Conservation (phyloP, 768 basidiomycete species). For the Coprinellus micaceus region DNA sequence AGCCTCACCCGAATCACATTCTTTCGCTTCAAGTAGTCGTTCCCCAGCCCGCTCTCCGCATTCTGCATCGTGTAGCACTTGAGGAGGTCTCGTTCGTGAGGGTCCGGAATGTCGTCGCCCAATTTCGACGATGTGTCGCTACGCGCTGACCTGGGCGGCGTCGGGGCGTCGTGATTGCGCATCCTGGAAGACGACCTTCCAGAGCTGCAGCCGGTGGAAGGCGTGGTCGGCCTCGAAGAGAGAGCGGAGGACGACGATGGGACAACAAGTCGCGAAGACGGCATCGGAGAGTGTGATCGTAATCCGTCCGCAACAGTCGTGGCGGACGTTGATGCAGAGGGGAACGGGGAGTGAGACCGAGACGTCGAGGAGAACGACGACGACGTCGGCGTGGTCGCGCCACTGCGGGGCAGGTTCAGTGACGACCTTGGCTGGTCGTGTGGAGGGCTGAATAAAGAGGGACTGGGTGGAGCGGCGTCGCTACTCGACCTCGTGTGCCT, state of each 20-base stretch:
- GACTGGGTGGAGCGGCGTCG: slow-evolving; percentile 21
- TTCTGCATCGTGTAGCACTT: slow-evolving; percentile 78
- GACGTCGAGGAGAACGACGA: background rate
- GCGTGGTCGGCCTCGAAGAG: background rate
- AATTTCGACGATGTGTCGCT: slow-evolving; percentile 11
- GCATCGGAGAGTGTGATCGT: slow-evolving; percentile 9
- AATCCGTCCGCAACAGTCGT: slow-evolving; percentile 4
- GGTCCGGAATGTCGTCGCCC: slow-evolving; percentile 31
- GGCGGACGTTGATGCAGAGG: background rate
- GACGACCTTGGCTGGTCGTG: slow-evolving; percentile 24
- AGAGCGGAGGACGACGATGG: slow-evolving; percentile 5
- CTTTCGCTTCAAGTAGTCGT: slow-evolving; percentile 90
- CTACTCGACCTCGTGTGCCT: slow-evolving; percentile 40
- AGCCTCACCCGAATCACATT: slow-evolving; percentile 90
- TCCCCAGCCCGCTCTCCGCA: slow-evolving; percentile 92
- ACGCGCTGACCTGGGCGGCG: background rate
- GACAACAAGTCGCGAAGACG: slow-evolving; percentile 6
- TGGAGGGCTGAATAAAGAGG: background rate
- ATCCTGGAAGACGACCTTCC: background rate
- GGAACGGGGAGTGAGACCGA: slow-evolving; percentile 10
- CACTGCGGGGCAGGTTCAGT: slow-evolving; percentile 31
- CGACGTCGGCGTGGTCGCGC: slow-evolving; percentile 19
- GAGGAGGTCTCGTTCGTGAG: slow-evolving; percentile 52
- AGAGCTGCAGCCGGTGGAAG: slow-evolving; percentile 2
- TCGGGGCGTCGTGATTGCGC: too few species aligned